Percentiles rank a stretch among this genome's conserved stretches.
phyloP scores from a whole-genome alignment of 2,329 filamentous ascomycete genomes.

The Penicillium hesseltinei region DNA sequence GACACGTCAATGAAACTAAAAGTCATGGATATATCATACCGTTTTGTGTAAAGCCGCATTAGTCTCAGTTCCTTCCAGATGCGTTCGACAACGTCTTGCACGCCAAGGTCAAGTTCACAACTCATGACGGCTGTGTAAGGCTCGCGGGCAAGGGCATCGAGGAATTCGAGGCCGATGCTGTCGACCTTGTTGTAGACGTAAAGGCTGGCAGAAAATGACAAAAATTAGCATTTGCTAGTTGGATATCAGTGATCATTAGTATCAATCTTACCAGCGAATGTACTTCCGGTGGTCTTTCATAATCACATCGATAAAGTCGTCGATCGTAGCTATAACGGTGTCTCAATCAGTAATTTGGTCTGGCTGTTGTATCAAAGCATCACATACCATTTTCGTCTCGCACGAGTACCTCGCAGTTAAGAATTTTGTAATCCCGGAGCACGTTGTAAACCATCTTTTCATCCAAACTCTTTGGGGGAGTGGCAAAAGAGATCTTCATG shows the following conservation, averaged over 20 bases:
- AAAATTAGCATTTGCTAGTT: background rate
- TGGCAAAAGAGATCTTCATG: conserved; percentile 96
- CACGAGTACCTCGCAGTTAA: conserved; percentile 94
- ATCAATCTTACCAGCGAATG: conserved; percentile 65
- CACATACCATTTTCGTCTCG: conserved; percentile 76
- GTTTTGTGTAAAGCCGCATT: conserved; percentile 93
- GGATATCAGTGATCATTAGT: background rate
- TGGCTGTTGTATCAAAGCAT: background rate
- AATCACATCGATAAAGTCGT: conserved; percentile 98
- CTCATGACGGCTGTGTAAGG: conserved; percentile 95
- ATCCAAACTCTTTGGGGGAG: conserved; percentile 84
- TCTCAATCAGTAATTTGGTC: background rate
- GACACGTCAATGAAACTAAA: background rate
- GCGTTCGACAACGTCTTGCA: conserved; percentile 88
- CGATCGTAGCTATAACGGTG: conserved; percentile 68
- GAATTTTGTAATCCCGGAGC: conserved; percentile 94
- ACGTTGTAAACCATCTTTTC: conserved; percentile 99
- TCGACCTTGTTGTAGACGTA: conserved; percentile 99
- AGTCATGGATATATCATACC: conserved; percentile 33
- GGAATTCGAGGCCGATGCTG: conserved; percentile 85
- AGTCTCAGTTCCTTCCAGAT: conserved; percentile 92
- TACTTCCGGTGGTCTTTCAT: conserved; percentile 99
- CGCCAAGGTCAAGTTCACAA: conserved; percentile 91
- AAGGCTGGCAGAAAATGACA: conserved; percentile 51
- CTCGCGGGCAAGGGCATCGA: conserved; percentile 88